Evolutionary conservation across 768 basidiomycete genomes (phyloP), one percentile per base, ranked within the genome.

Genomic region (Kwoniella europaea): DNA sequence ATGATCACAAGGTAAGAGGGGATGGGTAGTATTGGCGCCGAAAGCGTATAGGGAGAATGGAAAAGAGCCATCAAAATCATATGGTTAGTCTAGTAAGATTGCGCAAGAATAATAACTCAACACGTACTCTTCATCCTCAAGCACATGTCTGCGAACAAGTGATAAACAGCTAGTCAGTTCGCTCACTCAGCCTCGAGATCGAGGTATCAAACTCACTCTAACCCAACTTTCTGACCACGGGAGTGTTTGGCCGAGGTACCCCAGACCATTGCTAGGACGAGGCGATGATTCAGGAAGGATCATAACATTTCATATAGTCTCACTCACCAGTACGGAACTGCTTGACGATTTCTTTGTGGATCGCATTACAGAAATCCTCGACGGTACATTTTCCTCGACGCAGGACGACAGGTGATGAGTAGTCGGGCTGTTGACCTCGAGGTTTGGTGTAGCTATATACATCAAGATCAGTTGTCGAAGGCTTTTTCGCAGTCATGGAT

Each of bases 241-340:
- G 93, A 86, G 81, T 99, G 97, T 85, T 98, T 98, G n/a, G 94
- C 96, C 74, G 93, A 96, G 0, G 94, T 87, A 60, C 96, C 96
- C 94, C 94, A 99, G 3, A 98, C 95, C 68, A 94, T 86, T 1
- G 82, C 80, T 78, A 44, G 41, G 35, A 46, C 18, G 50, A 18
- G 44, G 24, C 16, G 35, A 29, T 16, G 0, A 1, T 20, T 55
- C 24, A 53, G 55, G 0, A 22, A 20, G 56, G 7, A 24, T 18
- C 35, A 35, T 35, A 9, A 35, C 35, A 44, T 12, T 84, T 2
- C 41, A 24, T 52, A 10, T 35, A 9, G 35, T 35, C 35, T 35
- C 18, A 62, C 90, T 79, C 72, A 94, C 92, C 93, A 94, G 88
- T 97, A 56, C 77, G 96, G 91, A 98, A 90, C 80, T 98, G 93